Conservation (phyloP, 257 asterid genomes). For the Primulina huaijiensis region DNA sequence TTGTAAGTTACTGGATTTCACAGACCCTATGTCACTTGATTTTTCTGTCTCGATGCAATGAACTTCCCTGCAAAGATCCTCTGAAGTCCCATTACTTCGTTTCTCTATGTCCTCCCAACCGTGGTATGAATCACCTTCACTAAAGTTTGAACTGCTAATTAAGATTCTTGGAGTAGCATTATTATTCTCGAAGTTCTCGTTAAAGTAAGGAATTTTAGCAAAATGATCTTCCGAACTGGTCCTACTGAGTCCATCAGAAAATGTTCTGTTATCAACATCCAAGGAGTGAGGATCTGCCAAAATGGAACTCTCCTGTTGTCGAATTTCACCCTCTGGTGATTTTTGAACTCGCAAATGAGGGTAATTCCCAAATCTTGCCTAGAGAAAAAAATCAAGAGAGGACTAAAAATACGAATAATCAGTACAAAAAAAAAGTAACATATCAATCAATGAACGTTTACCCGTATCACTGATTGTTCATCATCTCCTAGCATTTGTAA, state of each 20-base stretch:
- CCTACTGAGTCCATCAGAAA: constrained; percentile 60
- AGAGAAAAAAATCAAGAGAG: constrained; percentile 27
- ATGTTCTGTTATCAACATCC: constrained; percentile 42
- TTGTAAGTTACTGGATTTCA: constrained; percentile 8
- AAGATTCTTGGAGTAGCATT: constrained; percentile 42
- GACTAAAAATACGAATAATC: neutral
- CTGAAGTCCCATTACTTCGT: constrained; percentile 60
- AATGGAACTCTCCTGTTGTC: constrained; percentile 37
- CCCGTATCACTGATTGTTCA: constrained; percentile 43
- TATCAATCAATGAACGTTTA: constrained; percentile 19
- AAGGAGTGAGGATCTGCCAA: constrained; percentile 42
- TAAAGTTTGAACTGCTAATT: constrained; percentile 43
- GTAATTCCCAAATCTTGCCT: constrained; percentile 64
- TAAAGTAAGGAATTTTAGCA: constrained; percentile 51
- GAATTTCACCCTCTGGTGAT: constrained; percentile 43
- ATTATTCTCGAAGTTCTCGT: constrained; percentile 36
- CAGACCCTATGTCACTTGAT: constrained; percentile 29
- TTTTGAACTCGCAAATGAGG: constrained; percentile 58
- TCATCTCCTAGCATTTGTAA: constrained; percentile 56
- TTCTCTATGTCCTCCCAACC: constrained; percentile 83
- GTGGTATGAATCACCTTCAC: constrained; percentile 56
- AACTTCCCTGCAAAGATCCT: constrained; percentile 79
- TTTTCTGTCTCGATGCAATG: constrained; percentile 69
- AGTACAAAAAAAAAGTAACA: neutral
- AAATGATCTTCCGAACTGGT: constrained; percentile 61